phyloP scores from a whole-genome alignment of 2,329 filamentous ascomycete genomes.

The Shiraia sp. region DNA sequence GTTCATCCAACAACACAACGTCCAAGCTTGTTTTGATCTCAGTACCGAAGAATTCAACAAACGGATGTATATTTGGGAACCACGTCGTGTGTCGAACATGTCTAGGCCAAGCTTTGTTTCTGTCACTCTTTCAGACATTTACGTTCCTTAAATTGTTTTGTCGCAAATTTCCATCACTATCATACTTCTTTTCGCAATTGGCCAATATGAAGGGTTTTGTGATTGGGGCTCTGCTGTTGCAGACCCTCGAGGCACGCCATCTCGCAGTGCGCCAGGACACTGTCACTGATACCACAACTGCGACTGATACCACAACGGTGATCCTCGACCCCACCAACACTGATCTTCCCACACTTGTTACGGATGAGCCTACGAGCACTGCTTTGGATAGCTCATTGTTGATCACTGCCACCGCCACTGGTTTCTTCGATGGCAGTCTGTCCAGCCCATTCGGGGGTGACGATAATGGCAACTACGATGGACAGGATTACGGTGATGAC shows the following conservation, averaged over 20 bases:
- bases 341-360: no score
- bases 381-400: no score
- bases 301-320: no score
- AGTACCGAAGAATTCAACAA: slow-evolving; percentile 19
- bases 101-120: slow-evolving; percentile 21
- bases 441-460: background rate
- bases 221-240: slow-evolving; percentile 18
- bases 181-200: slow-evolving; percentile 5
- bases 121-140: slow-evolving; percentile 22
- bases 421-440: no score
- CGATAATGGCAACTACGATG: slow-evolving; percentile 4
- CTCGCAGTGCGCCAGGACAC: no score
- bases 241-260: slow-evolving; percentile 13
- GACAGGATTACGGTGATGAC: slow-evolving; percentile 2
- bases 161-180: slow-evolving; percentile 4
- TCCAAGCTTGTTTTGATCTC: slow-evolving; percentile 23
- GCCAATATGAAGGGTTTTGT: slow-evolving; percentile 22
- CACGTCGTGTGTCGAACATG: slow-evolving; percentile 18
- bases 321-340: no score
- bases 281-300: no score
- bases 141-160: slow-evolving; percentile 15
- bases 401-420: no score
- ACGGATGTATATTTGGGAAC: slow-evolving; percentile 21
- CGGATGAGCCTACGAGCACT: no score
- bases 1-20: background rate